Conservation (phyloP, 2,329 filamentous ascomycete species). For the Clarireedia hainanense region DNA sequence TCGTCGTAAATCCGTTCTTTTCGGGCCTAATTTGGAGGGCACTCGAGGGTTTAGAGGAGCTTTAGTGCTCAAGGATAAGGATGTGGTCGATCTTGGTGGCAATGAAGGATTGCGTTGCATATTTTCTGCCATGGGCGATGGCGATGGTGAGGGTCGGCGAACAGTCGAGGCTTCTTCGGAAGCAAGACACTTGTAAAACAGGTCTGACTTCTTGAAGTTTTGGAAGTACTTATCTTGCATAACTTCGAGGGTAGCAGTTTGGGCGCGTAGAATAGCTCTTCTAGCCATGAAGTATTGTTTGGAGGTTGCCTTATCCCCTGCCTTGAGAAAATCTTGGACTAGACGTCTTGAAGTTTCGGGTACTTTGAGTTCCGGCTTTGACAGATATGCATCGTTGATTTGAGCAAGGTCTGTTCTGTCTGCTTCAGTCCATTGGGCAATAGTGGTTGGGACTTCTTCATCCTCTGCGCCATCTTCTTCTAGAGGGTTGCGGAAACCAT, state of each 20-base stretch:
- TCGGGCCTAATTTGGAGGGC: slow-evolving; percentile 37
- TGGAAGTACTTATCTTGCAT: slow-evolving; percentile 77
- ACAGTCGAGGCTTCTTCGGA: slow-evolving; percentile 63
- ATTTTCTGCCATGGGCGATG: slow-evolving; percentile 28
- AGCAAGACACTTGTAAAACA: slow-evolving; percentile 94
- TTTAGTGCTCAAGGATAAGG: slow-evolving; percentile 32
- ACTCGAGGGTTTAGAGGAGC: slow-evolving; percentile 39
- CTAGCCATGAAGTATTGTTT: slow-evolving; percentile 78
- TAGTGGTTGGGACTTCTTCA: slow-evolving; percentile 46
- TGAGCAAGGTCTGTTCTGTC: slow-evolving; percentile 84
- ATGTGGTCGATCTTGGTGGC: slow-evolving; percentile 17
- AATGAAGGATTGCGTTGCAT: slow-evolving; percentile 26
- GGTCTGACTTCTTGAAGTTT: slow-evolving; percentile 82
- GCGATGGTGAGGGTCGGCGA: slow-evolving; percentile 8
- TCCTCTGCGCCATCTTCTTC: slow-evolving; percentile 75
- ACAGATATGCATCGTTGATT: slow-evolving; percentile 84
- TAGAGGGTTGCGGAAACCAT: slow-evolving; percentile 88
- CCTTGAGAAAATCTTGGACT: slow-evolving; percentile 71
- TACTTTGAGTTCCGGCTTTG: slow-evolving; percentile 72
- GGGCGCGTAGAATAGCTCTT: slow-evolving; percentile 70
- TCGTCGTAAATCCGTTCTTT: slow-evolving; percentile 46
- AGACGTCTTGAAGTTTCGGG: slow-evolving; percentile 58
- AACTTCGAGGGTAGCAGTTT: slow-evolving; percentile 75
- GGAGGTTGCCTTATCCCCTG: slow-evolving; percentile 67
- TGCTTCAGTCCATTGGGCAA: slow-evolving; percentile 69